These are phyloP conservation scores for Astrothelium subdiscretum DNA, from an alignment of 495 filamentous ascomycete genomes.

Conservation along the genomic window DNA sequence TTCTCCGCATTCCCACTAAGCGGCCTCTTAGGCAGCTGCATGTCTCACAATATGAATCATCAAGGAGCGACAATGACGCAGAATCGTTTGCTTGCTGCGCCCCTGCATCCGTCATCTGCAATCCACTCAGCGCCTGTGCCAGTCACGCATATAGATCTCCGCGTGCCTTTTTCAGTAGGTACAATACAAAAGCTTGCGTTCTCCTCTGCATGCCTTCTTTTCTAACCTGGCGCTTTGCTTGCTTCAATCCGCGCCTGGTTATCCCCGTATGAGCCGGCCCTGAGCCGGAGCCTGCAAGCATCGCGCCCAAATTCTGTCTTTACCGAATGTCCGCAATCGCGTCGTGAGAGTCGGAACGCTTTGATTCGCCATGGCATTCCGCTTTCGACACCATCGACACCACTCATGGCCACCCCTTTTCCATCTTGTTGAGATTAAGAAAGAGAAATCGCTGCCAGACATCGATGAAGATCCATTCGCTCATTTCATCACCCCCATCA, in stretches of 20 bases:
- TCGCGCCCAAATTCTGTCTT: slow-evolving; percentile 2
- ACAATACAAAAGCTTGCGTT: slow-evolving; percentile 11
- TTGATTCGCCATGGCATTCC: slow-evolving; percentile 14
- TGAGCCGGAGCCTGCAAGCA: slow-evolving; percentile 17
- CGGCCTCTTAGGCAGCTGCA: background rate
- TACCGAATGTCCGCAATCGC: background rate
- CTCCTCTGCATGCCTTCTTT: slow-evolving; percentile 5
- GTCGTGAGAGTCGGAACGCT: background rate
- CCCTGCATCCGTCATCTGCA: background rate
- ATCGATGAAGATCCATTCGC: slow-evolving; percentile 32
- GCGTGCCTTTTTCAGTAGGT: slow-evolving; percentile 7
- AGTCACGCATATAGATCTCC: slow-evolving; percentile 22
- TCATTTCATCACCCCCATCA: slow-evolving; percentile 29
- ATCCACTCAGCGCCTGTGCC: slow-evolving; percentile 1
- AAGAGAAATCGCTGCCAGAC: slow-evolving; percentile 14
- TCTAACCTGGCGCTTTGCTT: slow-evolving; percentile 4
- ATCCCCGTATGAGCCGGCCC: slow-evolving; percentile 20
- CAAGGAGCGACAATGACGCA: background rate
- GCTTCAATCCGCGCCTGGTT: slow-evolving; percentile 5
- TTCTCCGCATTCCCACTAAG: background rate
- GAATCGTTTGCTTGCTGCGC: background rate
- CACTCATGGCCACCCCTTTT: slow-evolving; percentile 28
- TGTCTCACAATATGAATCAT: background rate
- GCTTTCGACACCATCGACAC: slow-evolving; percentile 10
- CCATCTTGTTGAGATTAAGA: slow-evolving; percentile 12